These are phyloP conservation scores for Gardenia jasminoides DNA, from an alignment of 257 asterid species.

Conservation along the genomic window DNA sequence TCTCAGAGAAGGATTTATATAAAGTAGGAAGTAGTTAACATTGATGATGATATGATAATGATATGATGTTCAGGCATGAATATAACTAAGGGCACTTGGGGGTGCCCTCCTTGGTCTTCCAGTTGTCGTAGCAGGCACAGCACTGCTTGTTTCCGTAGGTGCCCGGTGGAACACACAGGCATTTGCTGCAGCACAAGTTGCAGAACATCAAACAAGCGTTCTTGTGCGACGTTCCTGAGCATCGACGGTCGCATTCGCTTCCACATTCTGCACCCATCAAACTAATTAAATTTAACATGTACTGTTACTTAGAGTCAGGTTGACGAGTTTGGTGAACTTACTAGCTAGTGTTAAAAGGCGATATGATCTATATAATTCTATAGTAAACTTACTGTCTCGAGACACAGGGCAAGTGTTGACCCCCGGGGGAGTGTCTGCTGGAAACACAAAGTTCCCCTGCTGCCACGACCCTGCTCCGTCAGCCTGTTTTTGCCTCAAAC, in stretches of 20 bases:
- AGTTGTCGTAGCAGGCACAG: conserved; percentile 20
- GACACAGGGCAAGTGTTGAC: conserved; percentile 24
- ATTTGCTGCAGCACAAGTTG: conserved; percentile 17
- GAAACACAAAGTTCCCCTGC: background rate
- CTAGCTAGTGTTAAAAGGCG: too few relatives aligned
- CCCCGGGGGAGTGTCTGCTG: conserved; percentile 6
- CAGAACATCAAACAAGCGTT: conserved; percentile 18
- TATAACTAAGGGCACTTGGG: conserved; percentile 39
- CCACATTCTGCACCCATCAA: conserved; percentile 12
- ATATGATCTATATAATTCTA: too few relatives aligned
- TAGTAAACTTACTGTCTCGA: conserved; percentile 1
- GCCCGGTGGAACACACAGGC: conserved; percentile 24
- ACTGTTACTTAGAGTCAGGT: too few relatives aligned
- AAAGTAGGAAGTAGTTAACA: too few relatives aligned
- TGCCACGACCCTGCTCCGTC: background rate
- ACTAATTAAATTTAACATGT: too few relatives aligned
- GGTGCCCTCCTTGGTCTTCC: conserved; percentile 23
- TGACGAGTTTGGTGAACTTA: too few relatives aligned
- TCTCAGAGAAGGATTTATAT: too few relatives aligned
- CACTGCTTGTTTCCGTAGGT: conserved; percentile 23
- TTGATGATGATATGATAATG: too few relatives aligned
- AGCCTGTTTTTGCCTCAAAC: background rate
- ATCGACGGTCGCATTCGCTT: conserved; percentile 20
- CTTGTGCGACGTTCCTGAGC: conserved; percentile 20
- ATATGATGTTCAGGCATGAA: too few relatives aligned